These are phyloP conservation scores for Cardamine occulta DNA, from an alignment of 345 rosid species.

Conservation along the genomic window DNA sequence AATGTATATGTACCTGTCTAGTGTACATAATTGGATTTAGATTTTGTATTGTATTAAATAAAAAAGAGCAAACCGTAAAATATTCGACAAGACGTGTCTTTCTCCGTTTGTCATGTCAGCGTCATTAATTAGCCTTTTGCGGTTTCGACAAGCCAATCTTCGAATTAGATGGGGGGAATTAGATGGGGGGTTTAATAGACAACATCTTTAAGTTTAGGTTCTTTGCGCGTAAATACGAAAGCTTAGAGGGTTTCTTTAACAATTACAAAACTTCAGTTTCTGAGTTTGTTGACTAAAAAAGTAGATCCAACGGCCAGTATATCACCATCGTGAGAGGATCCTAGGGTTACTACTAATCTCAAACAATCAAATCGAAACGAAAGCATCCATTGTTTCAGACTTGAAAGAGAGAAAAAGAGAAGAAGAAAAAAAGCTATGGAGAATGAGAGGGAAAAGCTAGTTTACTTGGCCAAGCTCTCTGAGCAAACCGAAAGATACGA, in stretches of 20 bases:
- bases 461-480: conserved; percentile 84
- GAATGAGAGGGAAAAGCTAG: conserved; percentile 82
- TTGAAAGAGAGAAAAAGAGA: not conserved
- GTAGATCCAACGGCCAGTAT: conserved; percentile 42
- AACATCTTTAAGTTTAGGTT: not conserved
- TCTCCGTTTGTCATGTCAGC: conserved; percentile 34
- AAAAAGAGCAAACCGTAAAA: not conserved
- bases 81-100: conserved; percentile 32
- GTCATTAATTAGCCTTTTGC: not conserved
- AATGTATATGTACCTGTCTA: not conserved
- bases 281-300: conserved; percentile 34
- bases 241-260: conserved; percentile 4
- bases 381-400: conserved; percentile 17
- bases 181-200: conserved; percentile 12
- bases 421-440: conserved; percentile 52
- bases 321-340: conserved; percentile 1
- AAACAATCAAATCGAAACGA: conserved; percentile 34
- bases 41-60: not conserved
- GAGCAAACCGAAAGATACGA: conserved; percentile 96
- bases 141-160: not conserved
- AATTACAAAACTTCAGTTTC: conserved; percentile 1
- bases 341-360: conserved; percentile 45
- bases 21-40: conserved; percentile 10
- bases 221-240: not conserved
- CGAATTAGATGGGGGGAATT: conserved; percentile 7